These are phyloP conservation scores for Pythium pyrilobum DNA, from an alignment of 352 stramenopile genomes.

Conservation along the genomic window DNA sequence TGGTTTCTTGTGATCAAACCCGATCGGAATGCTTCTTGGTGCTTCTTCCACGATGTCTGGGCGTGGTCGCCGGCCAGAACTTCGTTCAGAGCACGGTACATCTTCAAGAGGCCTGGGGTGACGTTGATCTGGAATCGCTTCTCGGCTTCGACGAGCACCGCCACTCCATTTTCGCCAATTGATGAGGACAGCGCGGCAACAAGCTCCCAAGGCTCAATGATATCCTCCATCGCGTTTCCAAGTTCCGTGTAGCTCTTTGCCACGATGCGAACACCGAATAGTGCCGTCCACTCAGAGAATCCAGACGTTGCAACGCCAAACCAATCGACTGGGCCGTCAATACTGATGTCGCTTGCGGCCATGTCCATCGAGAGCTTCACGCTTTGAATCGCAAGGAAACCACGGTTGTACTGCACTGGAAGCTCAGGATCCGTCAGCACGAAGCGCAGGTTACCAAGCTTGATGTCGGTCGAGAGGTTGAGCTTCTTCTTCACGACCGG, in stretches of 20 bases:
- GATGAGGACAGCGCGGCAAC: conserved; percentile 23
- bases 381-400: conserved; percentile 29
- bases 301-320: conserved; percentile 17
- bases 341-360: conserved; percentile 16
- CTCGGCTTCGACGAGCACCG: conserved; percentile 27
- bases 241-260: conserved; percentile 33
- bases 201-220: conserved; percentile 36
- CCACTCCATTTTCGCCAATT: conserved; percentile 25
- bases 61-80: conserved; percentile 56
- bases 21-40: conserved; percentile 53
- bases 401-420: conserved; percentile 25
- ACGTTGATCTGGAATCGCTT: conserved; percentile 39
- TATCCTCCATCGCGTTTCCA: conserved; percentile 29
- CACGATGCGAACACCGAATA: conserved; percentile 27
- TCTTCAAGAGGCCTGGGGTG: conserved; percentile 45
- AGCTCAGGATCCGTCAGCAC: conserved; percentile 30
- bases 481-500: conserved; percentile 19
- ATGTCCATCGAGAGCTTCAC: conserved; percentile 25
- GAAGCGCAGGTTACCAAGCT: conserved; percentile 29
- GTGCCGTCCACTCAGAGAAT: conserved; percentile 25
- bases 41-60: conserved; percentile 42
- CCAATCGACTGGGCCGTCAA: conserved; percentile 15
- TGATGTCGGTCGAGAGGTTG: conserved; percentile 21
- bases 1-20: conserved; percentile 31
- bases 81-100: conserved; percentile 73